These are phyloP conservation scores for Panicum hallii DNA, from an alignment of 202 grass and related monocot genomes.

Conservation along the genomic window DNA sequence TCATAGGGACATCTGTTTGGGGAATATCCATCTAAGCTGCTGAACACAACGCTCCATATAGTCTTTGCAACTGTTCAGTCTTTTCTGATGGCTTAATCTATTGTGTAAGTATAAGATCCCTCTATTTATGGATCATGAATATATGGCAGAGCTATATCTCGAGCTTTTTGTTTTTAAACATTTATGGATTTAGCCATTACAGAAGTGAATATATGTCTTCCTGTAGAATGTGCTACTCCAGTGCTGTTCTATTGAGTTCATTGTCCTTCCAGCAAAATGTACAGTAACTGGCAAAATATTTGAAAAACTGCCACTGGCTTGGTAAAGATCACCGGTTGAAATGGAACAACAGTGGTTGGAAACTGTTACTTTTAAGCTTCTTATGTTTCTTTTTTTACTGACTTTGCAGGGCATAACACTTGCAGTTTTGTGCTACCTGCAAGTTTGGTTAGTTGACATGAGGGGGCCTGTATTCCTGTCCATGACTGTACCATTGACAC, in stretches of 20 bases:
- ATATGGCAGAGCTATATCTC: neutral
- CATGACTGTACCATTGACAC: constrained; percentile 48
- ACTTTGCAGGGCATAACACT: constrained; percentile 47
- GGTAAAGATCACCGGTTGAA: too few relatives aligned
- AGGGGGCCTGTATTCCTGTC: constrained; percentile 61
- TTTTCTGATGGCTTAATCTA: constrained; percentile 60
- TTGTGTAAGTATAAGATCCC: constrained; percentile 34
- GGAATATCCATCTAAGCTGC: constrained; percentile 54
- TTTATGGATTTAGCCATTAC: neutral
- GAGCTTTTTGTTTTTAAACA: neutral
- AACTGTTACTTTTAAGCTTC: neutral
- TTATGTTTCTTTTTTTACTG: neutral
- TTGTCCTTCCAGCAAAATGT: constrained; percentile 1
- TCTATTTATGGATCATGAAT: neutral
- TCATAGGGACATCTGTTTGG: constrained; percentile 53
- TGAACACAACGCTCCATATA: constrained; percentile 51
- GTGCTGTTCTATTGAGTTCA: neutral
- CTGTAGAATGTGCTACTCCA: too few relatives aligned
- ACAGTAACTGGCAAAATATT: too few relatives aligned
- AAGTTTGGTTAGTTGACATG: constrained; percentile 64
- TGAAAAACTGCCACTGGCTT: too few relatives aligned
- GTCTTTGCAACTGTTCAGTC: constrained; percentile 54
- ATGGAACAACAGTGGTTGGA: too few relatives aligned
- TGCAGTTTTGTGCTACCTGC: constrained; percentile 47
- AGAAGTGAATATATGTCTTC: neutral